Conservation (phyloP, 2,329 filamentous ascomycete genomes). For the Alternaria triticimaculans region DNA sequence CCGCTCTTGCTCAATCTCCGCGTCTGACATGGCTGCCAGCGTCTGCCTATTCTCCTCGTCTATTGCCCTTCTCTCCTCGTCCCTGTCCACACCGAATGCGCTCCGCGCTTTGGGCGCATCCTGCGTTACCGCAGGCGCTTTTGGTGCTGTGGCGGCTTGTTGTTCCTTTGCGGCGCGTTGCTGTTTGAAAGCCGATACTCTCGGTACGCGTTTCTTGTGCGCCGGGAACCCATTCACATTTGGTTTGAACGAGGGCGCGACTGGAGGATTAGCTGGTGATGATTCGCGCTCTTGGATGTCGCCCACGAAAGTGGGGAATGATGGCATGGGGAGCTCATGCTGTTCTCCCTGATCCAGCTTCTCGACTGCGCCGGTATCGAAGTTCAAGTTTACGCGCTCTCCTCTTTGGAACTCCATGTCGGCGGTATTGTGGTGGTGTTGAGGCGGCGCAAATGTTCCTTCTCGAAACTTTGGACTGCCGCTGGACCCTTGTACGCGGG, state of each 20-base stretch:
- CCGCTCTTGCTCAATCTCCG: constrained; percentile 81
- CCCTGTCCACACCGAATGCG: constrained; percentile 30
- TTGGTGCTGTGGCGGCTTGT: constrained; percentile 16
- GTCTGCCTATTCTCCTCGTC: constrained; percentile 80
- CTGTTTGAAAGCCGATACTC: constrained; percentile 80
- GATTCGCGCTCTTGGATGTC: constrained; percentile 81
- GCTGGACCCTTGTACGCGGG: constrained; percentile 9
- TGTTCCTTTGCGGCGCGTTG: constrained; percentile 55
- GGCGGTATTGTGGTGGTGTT: constrained; percentile 6
- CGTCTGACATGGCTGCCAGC: constrained; percentile 77
- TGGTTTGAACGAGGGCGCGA: constrained; percentile 65
- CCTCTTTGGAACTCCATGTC: constrained; percentile 60
- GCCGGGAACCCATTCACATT: constrained; percentile 79
- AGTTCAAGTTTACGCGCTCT: constrained; percentile 66
- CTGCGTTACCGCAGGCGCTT: constrained; percentile 11
- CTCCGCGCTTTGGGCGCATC: constrained; percentile 22
- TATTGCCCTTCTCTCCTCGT: constrained; percentile 73
- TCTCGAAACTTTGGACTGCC: not conserved
- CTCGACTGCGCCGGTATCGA: constrained; percentile 61
- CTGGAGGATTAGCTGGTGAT: constrained; percentile 66
- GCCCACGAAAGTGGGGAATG: constrained; percentile 60
- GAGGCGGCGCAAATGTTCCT: not conserved
- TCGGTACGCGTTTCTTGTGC: constrained; percentile 74
- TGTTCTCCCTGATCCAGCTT: constrained; percentile 40
- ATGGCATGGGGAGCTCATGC: constrained; percentile 20